Conservation (phyloP, 176 grass and related monocot genomes). For the Zoysia japonica region DNA sequence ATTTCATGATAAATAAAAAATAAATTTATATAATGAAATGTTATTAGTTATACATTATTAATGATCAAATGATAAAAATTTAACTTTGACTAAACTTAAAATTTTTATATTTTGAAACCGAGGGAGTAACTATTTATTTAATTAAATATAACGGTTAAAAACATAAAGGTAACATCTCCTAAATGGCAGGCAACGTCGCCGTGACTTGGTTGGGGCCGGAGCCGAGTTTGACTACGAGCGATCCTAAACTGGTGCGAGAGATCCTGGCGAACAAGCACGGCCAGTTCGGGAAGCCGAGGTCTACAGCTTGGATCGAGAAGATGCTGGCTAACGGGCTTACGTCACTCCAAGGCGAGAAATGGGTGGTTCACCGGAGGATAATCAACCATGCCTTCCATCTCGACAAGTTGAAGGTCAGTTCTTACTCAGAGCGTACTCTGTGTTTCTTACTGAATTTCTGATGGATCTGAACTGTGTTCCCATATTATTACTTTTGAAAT, state of each 20-base stretch:
- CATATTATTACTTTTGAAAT: not conserved
- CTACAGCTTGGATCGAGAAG: not conserved
- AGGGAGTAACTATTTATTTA: too few relatives aligned
- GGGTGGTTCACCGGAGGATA: slow-evolving; percentile 63
- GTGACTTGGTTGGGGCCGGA: slow-evolving; percentile 47
- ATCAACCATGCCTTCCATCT: slow-evolving; percentile 72
- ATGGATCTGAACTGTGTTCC: not conserved
- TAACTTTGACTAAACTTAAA: too few relatives aligned
- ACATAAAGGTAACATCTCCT: not conserved
- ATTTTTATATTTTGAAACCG: too few relatives aligned
- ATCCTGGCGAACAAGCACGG: slow-evolving; percentile 52
- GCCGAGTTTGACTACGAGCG: slow-evolving; percentile 39
- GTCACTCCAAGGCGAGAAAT: slow-evolving; percentile 56
- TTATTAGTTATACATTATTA: too few relatives aligned
- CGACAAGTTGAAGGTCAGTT: slow-evolving; percentile 59
- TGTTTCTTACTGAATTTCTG: not conserved
- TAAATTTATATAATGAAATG: too few relatives aligned
- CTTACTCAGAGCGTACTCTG: not conserved
- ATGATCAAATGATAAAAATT: too few relatives aligned
- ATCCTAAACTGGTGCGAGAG: slow-evolving; percentile 45
- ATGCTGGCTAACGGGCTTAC: slow-evolving; percentile 23
- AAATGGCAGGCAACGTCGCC: slow-evolving; percentile 50
- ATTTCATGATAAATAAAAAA: too few relatives aligned
- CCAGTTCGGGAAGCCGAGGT: slow-evolving; percentile 35
- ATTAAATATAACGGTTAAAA: too few relatives aligned